Conservation (phyloP, 768 basidiomycete genomes). For the Pulveroboletus ravenelii region DNA sequence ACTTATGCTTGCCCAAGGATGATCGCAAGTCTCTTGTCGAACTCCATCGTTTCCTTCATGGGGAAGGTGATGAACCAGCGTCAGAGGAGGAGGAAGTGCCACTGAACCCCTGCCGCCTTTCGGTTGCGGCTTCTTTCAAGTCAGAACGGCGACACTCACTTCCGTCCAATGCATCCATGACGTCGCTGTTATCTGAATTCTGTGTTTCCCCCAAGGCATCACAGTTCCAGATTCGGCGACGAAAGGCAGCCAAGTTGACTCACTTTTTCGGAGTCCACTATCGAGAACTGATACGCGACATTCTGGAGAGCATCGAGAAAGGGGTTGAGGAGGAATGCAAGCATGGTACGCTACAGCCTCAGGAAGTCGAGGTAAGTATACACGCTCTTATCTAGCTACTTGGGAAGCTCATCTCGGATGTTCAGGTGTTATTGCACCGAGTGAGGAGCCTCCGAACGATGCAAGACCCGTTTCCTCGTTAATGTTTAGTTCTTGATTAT, state of each 20-base stretch:
- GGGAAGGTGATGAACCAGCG: constrained; percentile 18
- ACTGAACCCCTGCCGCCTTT: constrained; percentile 22
- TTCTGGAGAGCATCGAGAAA: constrained; percentile 77
- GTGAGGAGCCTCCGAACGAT: constrained; percentile 28
- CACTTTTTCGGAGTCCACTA: constrained; percentile 88
- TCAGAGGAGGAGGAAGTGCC: constrained; percentile 20
- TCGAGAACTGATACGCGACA: constrained; percentile 67
- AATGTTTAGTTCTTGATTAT: constrained; percentile 6
- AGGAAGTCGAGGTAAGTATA: constrained; percentile 64
- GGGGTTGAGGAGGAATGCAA: constrained; percentile 65
- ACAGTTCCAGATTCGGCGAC: constrained; percentile 64
- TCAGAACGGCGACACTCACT: constrained; percentile 69
- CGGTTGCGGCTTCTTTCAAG: constrained; percentile 39
- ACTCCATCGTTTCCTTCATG: constrained; percentile 63
- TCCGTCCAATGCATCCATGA: constrained; percentile 57
- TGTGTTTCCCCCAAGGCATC: constrained; percentile 34
- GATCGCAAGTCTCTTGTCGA: constrained; percentile 71
- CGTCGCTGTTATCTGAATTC: constrained; percentile 54
- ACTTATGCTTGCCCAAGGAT: constrained; percentile 44
- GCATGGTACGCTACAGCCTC: constrained; percentile 57
- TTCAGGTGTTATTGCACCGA: constrained; percentile 45
- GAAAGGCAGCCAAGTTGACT: constrained; percentile 77
- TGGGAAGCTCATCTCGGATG: constrained; percentile 4
- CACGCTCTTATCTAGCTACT: neutral
- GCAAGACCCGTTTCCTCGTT: constrained; percentile 14